Evolutionary conservation across 208 protist species (phyloP).

Genomic region (Jaenimonas drosophilae): DNA sequence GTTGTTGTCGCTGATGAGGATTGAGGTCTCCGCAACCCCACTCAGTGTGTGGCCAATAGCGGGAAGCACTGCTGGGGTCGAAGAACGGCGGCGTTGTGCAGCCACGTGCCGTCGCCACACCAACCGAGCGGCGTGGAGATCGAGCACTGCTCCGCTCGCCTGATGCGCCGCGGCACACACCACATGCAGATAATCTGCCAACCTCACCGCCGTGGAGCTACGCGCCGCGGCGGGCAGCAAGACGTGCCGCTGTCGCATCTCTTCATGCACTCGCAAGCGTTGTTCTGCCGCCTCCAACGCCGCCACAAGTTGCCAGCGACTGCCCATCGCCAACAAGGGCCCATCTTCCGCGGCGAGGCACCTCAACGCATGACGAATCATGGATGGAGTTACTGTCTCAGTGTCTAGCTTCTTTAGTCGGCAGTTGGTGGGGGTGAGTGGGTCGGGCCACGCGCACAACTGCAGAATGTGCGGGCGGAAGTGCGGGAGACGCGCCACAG

Average conservation of each 20-base stretch:
- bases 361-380: slow-evolving; percentile 27
- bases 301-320: slow-evolving; percentile 40
- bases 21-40: too few relatives aligned
- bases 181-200: too few relatives aligned
- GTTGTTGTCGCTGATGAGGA: too few relatives aligned
- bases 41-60: too few relatives aligned
- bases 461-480: slow-evolving; percentile 76
- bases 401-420: slow-evolving; percentile 68
- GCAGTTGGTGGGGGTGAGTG: slow-evolving; percentile 31
- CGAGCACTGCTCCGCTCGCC: too few relatives aligned
- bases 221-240: too few relatives aligned
- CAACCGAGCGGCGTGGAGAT: too few relatives aligned
- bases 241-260: slow-evolving; percentile 39
- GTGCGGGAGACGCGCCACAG: slow-evolving; percentile 59
- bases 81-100: too few relatives aligned
- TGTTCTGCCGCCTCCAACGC: slow-evolving; percentile 46
- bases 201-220: too few relatives aligned
- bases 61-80: too few relatives aligned
- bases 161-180: too few relatives aligned
- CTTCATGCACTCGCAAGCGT: slow-evolving; percentile 30
- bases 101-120: too few relatives aligned
- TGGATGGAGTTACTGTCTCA: slow-evolving; percentile 14
- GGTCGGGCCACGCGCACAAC: slow-evolving; percentile 57
- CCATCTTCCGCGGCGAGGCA: slow-evolving; percentile 50
- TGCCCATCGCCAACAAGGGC: slow-evolving; percentile 50